Conservation (phyloP, 805 yeast genomes). For the Komagataella mondaviorum region DNA sequence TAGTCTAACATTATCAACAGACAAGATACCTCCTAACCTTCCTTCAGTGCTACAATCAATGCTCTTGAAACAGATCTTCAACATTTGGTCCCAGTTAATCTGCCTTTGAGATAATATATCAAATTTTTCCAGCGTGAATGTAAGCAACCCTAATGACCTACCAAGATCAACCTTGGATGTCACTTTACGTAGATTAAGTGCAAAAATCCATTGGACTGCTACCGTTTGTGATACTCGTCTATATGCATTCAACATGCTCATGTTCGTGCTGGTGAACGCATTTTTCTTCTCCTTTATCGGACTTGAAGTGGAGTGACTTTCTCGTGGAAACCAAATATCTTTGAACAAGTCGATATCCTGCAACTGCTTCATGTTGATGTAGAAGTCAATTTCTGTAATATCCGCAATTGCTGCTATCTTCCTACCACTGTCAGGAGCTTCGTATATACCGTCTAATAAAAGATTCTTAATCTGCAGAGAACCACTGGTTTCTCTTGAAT, state of each 20-base stretch:
- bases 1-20: constrained; percentile 31
- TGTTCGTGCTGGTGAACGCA: constrained; percentile 10
- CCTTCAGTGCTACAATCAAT: constrained; percentile 51
- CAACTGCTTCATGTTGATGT: constrained; percentile 67
- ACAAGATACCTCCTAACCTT: constrained; percentile 63
- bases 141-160: constrained; percentile 60
- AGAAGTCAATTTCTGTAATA: constrained; percentile 42
- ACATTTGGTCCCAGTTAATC: constrained; percentile 56
- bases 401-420: constrained; percentile 22
- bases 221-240: constrained; percentile 47
- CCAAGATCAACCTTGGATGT: constrained; percentile 64
- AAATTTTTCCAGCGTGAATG: constrained; percentile 37
- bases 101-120: constrained; percentile 64
- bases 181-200: constrained; percentile 39
- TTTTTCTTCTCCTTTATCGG: constrained; percentile 11
- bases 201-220: constrained; percentile 65
- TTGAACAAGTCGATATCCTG: constrained; percentile 76
- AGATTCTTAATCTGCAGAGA: constrained; percentile 37
- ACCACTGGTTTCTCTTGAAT: constrained; percentile 83
- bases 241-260: constrained; percentile 18
- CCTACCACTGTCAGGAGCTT: constrained; percentile 16
- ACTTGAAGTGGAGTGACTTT: constrained; percentile 13
- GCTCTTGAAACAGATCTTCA: constrained; percentile 45
- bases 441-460: constrained; percentile 32
- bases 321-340: constrained; percentile 67